Percentiles rank a stretch among this genome's conserved stretches.
These are phyloP conservation scores for Debaryomyces prosopidis DNA, from an alignment of 805 yeast species.

Conservation along the genomic window DNA sequence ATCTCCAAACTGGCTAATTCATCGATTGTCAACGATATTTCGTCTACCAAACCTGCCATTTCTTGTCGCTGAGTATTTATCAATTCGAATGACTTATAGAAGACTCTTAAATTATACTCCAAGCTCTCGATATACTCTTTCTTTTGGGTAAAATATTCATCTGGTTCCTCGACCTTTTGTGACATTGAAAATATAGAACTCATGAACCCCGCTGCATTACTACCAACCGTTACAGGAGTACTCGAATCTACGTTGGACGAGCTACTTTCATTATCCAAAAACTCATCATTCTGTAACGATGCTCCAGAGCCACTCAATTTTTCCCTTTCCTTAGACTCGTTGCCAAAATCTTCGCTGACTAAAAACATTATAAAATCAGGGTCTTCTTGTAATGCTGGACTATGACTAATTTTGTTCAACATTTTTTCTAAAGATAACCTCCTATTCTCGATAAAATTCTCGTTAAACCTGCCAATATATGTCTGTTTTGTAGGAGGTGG, in stretches of 20 bases:
- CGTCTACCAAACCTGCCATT: slow-evolving; percentile 65
- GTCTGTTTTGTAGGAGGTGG: slow-evolving; percentile 94
- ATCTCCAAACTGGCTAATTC: slow-evolving; percentile 75
- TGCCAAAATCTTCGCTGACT: slow-evolving; percentile 66
- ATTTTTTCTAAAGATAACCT: slow-evolving; percentile 82
- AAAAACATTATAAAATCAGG: slow-evolving; percentile 76
- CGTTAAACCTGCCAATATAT: slow-evolving; percentile 86
- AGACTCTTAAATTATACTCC: slow-evolving; percentile 69
- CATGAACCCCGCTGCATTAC: slow-evolving; percentile 49
- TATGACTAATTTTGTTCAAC: slow-evolving; percentile 70
- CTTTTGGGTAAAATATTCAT: slow-evolving; percentile 72
- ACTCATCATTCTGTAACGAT: slow-evolving; percentile 32
- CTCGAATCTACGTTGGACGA: slow-evolving; percentile 29
- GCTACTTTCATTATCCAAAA: slow-evolving; percentile 39
- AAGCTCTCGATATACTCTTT: slow-evolving; percentile 66
- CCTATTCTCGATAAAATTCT: slow-evolving; percentile 84
- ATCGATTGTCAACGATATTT: slow-evolving; percentile 54
- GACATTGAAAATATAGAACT: slow-evolving; percentile 70
- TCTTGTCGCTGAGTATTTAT: slow-evolving; percentile 78
- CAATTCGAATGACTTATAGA: slow-evolving; percentile 70
- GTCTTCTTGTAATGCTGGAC: slow-evolving; percentile 62
- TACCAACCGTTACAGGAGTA: slow-evolving; percentile 18
- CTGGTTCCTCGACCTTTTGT: slow-evolving; percentile 73
- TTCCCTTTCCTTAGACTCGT: slow-evolving; percentile 72
- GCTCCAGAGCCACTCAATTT: slow-evolving; percentile 56